phyloP scores from a whole-genome alignment of 371 early-diverging fungal species.

The Dentiscutata heterogama region DNA sequence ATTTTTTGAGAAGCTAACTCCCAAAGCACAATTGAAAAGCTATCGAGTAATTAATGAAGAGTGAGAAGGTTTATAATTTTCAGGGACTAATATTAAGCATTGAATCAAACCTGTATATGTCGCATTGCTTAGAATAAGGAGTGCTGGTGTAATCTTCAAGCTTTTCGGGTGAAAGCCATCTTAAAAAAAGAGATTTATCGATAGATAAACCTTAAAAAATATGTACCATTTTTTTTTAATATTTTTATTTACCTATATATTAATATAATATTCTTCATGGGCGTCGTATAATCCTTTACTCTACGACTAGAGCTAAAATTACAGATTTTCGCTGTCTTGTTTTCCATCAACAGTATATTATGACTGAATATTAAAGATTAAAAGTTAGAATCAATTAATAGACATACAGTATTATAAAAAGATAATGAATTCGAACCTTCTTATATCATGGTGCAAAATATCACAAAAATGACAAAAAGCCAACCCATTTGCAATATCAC shows the following conservation, averaged over 20 bases:
- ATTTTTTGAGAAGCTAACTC: conserved; percentile 1
- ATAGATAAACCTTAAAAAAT: not conserved
- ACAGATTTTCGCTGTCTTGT: not conserved
- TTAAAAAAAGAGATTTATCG: not conserved
- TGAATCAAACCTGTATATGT: conserved; percentile 1
- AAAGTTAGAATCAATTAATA: not conserved
- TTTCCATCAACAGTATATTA: not conserved
- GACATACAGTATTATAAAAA: not conserved
- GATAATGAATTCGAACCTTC: conserved; percentile 2
- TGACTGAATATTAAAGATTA: not conserved
- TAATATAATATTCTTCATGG: too few relatives aligned
- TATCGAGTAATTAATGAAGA: not conserved
- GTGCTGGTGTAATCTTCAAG: not conserved
- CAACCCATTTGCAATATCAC: conserved; percentile 7
- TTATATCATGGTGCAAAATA: conserved; percentile 29
- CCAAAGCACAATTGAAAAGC: conserved; percentile 36
- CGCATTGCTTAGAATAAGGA: conserved; percentile 16
- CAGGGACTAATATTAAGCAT: not conserved
- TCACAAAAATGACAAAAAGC: conserved; percentile 16
- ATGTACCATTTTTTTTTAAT: too few relatives aligned
- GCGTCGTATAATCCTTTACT: not conserved
- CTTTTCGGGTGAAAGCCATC: conserved; percentile 29
- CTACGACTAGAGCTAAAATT: conserved; percentile 17
- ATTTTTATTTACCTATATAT: not conserved
- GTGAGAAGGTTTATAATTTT: not conserved